Evolutionary conservation across 352 stramenopile species (phyloP).

Genomic region (Globisporangium abappressorium): DNA sequence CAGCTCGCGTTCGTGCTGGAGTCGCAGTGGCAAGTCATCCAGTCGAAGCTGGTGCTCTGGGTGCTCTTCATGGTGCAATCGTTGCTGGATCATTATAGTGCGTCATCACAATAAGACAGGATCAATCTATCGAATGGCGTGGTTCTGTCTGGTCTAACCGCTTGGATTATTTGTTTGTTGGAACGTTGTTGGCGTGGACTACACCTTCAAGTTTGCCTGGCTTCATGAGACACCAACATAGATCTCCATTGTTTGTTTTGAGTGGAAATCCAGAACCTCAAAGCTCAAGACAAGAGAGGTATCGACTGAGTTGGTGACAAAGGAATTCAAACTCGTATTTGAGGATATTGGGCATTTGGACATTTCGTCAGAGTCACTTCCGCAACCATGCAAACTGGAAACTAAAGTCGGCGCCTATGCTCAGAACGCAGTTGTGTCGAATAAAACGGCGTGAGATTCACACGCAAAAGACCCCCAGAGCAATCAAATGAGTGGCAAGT

Average conservation of each 20-base stretch:
- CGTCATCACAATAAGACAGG: background rate
- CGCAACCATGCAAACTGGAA: too few relatives aligned
- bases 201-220: background rate
- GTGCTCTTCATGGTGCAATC: constrained; percentile 4
- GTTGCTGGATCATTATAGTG: background rate
- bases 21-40: background rate
- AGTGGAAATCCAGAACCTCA: too few relatives aligned
- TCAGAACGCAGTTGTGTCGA: too few relatives aligned
- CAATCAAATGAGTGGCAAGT: too few relatives aligned
- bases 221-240: background rate
- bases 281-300: too few relatives aligned
- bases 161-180: background rate
- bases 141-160: background rate
- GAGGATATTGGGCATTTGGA: too few relatives aligned
- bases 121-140: background rate
- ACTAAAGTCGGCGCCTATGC: too few relatives aligned
- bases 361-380: too few relatives aligned
- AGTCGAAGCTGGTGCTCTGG: background rate
- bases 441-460: too few relatives aligned
- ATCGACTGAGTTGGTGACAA: background rate
- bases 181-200: background rate
- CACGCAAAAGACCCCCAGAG: too few relatives aligned
- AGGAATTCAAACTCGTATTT: too few relatives aligned
- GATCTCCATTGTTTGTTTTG: too few relatives aligned
- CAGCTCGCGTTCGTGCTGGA: background rate